Evolutionary conservation across 208 protist genomes (phyloP).

Genomic region (Acanthamoeba culbertsoni): DNA sequence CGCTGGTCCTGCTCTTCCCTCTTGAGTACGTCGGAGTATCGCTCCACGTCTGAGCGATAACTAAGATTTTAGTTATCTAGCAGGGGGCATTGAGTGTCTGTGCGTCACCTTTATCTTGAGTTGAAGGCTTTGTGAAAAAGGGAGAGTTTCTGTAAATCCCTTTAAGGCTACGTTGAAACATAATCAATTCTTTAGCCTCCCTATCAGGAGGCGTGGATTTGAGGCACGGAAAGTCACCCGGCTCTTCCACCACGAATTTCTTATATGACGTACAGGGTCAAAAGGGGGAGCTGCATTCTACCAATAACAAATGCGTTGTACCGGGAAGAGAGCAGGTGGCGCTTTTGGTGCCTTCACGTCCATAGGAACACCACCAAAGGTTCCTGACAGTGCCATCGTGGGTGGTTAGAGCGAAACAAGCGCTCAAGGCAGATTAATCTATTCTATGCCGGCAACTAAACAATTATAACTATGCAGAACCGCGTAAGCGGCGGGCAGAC

Average conservation of each 20-base stretch:
- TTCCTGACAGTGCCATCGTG: neutral
- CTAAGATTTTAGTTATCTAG: no score
- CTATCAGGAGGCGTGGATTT: neutral
- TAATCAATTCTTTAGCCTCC: neutral
- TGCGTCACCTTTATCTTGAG: neutral
- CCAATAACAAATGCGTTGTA: neutral
- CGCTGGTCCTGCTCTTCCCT: neutral
- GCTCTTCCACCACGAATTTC: slow-evolving; percentile 4
- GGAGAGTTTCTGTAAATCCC: neutral
- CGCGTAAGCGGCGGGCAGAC: no score
- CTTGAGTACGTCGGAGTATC: neutral
- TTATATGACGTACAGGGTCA: neutral
- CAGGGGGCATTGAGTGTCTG: no score
- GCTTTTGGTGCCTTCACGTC: neutral
- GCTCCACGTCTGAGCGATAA: neutral
- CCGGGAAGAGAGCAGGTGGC: neutral
- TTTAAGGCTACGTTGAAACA: neutral
- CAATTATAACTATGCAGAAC: no score
- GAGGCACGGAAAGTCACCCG: neutral
- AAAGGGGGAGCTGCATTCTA: neutral
- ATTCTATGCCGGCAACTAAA: no score
- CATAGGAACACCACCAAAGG: neutral
- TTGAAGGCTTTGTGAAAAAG: neutral
- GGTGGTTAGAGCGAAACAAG: no score
- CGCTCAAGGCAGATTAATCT: no score